Evolutionary conservation across 331 rosid species (phyloP).

Genomic region (Telfairia occidentalis): DNA sequence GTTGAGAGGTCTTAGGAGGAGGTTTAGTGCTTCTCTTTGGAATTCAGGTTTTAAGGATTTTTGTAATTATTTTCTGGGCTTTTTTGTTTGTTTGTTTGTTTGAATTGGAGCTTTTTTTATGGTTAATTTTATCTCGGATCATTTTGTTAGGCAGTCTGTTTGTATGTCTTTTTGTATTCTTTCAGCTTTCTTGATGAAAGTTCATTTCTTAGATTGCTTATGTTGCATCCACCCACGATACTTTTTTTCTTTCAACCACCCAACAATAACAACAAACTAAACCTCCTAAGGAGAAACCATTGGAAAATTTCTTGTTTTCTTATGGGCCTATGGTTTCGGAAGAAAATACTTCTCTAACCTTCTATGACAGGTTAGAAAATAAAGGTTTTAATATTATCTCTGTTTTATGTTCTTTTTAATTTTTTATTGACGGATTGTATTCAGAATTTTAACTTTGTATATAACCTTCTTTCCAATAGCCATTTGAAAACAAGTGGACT

Average conservation of each 20-base stretch:
- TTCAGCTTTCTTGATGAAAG: not conserved
- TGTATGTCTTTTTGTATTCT: not conserved
- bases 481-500: conserved; percentile 74
- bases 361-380: not conserved
- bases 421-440: conserved; percentile 5
- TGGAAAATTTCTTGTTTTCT: not conserved
- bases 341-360: not conserved
- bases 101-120: not conserved
- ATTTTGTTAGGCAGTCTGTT: not conserved
- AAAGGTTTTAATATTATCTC: not conserved
- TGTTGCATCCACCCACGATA: not conserved
- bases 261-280: not conserved
- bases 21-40: too few relatives aligned
- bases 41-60: too few relatives aligned
- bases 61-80: too few relatives aligned
- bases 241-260: not conserved
- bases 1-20: too few relatives aligned
- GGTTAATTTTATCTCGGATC: not conserved
- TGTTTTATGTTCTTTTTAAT: not conserved
- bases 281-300: not conserved
- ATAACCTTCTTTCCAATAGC: conserved; percentile 29
- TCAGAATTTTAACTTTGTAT: conserved; percentile 16
- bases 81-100: too few relatives aligned
- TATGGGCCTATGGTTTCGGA: not conserved
- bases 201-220: not conserved